Base-by-base conservation (phyloP, 305 asterid genomes). In the Solanum hybrid region DNA sequence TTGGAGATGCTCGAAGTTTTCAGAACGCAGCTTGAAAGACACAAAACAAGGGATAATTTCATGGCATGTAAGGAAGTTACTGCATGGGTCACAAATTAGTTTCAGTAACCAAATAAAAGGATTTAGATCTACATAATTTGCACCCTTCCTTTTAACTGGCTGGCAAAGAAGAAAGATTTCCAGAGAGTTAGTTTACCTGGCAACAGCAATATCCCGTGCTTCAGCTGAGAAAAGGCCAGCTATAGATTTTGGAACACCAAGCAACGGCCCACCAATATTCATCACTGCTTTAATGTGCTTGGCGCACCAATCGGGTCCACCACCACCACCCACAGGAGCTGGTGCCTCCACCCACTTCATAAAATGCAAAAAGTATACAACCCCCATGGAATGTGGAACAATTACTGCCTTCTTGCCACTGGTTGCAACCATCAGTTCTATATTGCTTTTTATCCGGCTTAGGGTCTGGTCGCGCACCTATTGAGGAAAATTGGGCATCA, bases 341-440 rank as follows among this genome's bases (percentile, higher is more conserved):
- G 98, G 98, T 35, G 97, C 96, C 90, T 97, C 99, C 36, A 95
- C 99, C 99, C 99, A 97, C 92, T 97, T 97, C 99, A 97, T 97
- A 89, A 97, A 97, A 93, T 97, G 99, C 92, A 97, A 88, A 86
- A 97, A 97, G 92, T 95, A 97, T 26, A 96, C 81, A 89, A 93
- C 99, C 74, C 99, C 99, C 99, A 97, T 97, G 46, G 99, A 97
- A 92, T 97, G 99, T 83, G 99, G 99, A 90, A 97, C 91, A 71
- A 97, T 93, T 74, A 97, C 96, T 8, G 97, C 99, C 93, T 94
- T 96, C 89, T 95, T 93, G 29, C 99, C 97, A 39, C 92, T 96
- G 90, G 97, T 94, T 87, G 96, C 94, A 90, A 97, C 99, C 95
- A 96, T 93, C 88, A 97, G 92, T 88, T 97, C 99, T 76, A 97